Conservation (phyloP, 169 alveolate genomes). For the Toxoplasma gondii region DNA sequence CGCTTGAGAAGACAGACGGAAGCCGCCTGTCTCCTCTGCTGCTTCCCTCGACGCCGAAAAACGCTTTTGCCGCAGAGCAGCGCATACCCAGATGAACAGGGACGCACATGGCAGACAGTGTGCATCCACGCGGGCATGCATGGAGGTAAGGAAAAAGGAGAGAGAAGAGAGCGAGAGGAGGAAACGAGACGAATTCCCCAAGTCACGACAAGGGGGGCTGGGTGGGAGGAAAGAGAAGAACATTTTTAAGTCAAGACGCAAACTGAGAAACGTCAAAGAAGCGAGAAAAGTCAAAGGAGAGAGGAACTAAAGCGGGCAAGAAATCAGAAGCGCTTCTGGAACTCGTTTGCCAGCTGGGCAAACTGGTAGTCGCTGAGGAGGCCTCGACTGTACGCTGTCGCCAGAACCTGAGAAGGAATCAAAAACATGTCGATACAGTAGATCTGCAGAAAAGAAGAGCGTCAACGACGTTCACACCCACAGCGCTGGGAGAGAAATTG, state of each 20-base stretch:
- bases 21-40: too few relatives aligned
- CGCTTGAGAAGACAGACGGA: too few relatives aligned
- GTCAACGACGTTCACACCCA: too few relatives aligned
- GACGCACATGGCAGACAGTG: too few relatives aligned
- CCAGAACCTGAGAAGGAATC: conserved; percentile 27
- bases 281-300: background rate
- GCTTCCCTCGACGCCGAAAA: too few relatives aligned
- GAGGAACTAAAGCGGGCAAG: background rate
- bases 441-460: too few relatives aligned
- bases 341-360: conserved; percentile 46
- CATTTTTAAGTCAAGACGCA: background rate
- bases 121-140: background rate
- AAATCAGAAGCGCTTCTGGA: conserved; percentile 7
- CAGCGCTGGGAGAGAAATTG: too few relatives aligned
- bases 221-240: background rate
- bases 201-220: background rate
- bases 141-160: background rate
- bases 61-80: too few relatives aligned
- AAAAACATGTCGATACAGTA: too few relatives aligned
- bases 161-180: background rate
- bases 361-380: conserved; percentile 32
- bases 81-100: too few relatives aligned
- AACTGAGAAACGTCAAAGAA: background rate
- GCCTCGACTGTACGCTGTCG: conserved; percentile 38
- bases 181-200: background rate